These are phyloP conservation scores for Kurtzmaniella quercitrusa DNA, from an alignment of 1,139 yeast species.

Conservation along the genomic window DNA sequence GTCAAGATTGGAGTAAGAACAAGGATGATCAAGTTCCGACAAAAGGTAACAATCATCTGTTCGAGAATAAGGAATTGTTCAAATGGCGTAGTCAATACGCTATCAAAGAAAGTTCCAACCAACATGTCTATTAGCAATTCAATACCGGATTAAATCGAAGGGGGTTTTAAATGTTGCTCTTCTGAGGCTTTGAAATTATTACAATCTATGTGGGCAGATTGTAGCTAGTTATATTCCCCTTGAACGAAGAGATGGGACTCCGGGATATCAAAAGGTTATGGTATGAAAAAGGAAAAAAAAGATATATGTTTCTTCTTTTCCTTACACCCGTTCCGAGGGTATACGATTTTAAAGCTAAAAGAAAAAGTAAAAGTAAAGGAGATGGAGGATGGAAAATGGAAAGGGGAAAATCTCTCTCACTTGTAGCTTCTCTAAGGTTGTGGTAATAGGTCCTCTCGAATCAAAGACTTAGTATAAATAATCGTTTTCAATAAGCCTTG, in stretches of 20 bases:
- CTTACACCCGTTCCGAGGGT: slow-evolving; percentile 3
- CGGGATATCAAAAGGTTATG: not conserved
- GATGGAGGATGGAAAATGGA: too few species aligned
- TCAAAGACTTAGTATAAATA: too few species aligned
- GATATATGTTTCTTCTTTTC: not conserved
- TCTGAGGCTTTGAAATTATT: too few species aligned
- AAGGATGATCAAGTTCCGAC: slow-evolving; percentile 7
- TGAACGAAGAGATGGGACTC: not conserved
- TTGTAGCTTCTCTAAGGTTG: too few species aligned
- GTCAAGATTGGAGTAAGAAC: slow-evolving; percentile 7
- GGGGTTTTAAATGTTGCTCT: too few species aligned
- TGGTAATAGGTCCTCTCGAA: too few species aligned
- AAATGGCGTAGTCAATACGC: slow-evolving; percentile 2
- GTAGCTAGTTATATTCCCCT: not conserved
- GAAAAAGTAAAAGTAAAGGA: too few species aligned
- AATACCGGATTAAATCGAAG: not conserved
- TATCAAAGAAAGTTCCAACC: not conserved
- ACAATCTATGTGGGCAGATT: not conserved
- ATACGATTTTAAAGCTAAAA: too few species aligned
- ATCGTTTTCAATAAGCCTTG: too few species aligned
- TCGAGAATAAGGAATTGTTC: slow-evolving; percentile 6
- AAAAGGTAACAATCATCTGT: slow-evolving; percentile 5
- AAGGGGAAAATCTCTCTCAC: too few species aligned
- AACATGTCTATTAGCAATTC: not conserved
- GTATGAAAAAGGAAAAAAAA: not conserved